These are phyloP conservation scores for Rhododendron ovatum DNA, from an alignment of 148 eudicot genomes.

Conservation along the genomic window DNA sequence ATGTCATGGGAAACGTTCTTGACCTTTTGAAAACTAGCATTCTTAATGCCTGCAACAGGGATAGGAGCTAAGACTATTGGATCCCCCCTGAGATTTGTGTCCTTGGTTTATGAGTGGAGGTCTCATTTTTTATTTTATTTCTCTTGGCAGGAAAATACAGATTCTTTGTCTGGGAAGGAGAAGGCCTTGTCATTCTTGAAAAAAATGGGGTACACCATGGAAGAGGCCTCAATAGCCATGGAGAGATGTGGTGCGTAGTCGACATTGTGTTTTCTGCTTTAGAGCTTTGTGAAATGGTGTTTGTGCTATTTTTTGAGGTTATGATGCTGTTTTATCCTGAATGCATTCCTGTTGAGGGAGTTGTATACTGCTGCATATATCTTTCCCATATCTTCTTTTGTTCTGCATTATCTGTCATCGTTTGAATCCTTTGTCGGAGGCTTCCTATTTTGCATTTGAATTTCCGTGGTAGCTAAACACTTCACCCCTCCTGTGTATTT, in stretches of 20 bases:
- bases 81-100: not conserved
- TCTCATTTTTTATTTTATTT: slow-evolving; percentile 3
- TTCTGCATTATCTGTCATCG: not conserved
- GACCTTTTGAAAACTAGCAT: not conserved
- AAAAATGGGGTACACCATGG: slow-evolving; percentile 65
- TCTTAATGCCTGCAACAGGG: not conserved
- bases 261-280: not conserved
- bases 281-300: not conserved
- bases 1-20: not conserved
- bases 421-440: not conserved
- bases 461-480: not conserved
- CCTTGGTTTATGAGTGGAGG: not conserved
- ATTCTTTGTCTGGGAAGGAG: slow-evolving; percentile 28
- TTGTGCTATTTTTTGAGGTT: not conserved
- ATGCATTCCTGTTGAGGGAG: not conserved
- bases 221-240: slow-evolving; percentile 69
- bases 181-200: slow-evolving; percentile 35
- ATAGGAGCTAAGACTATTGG: not conserved
- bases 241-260: slow-evolving; percentile 71
- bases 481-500: not conserved
- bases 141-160: slow-evolving; percentile 29
- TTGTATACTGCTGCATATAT: not conserved
- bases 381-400: not conserved
- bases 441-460: not conserved
- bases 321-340: not conserved